Percentiles rank a stretch among this genome's conserved stretches.
These are phyloP conservation scores for Lactifluus rugatus DNA, from an alignment of 768 basidiomycete genomes.

Conservation along the genomic window DNA sequence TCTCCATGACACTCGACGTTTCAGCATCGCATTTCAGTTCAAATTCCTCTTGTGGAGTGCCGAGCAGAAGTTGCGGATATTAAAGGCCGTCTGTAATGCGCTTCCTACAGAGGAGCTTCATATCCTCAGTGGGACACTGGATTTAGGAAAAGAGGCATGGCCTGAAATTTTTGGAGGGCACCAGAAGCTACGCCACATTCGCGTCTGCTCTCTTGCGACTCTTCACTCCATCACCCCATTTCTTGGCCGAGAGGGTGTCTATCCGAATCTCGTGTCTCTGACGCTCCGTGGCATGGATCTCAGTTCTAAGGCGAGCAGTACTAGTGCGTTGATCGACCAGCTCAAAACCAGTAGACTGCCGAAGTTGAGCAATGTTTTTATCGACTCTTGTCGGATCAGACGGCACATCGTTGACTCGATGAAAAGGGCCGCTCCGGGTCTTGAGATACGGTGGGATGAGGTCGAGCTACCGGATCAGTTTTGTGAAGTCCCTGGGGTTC, in stretches of 20 bases:
- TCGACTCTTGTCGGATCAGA: constrained; percentile 1
- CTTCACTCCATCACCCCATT: constrained; percentile 3
- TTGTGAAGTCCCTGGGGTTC: not conserved
- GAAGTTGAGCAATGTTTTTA: not conserved
- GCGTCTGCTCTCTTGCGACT: constrained; percentile 4
- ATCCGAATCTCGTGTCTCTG: constrained; percentile 8
- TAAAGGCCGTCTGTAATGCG: constrained; percentile 4
- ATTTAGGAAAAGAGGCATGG: constrained; percentile 8
- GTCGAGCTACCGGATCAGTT: not conserved
- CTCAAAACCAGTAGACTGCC: constrained; percentile 3
- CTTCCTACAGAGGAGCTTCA: constrained; percentile 5
- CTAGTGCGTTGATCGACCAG: not conserved
- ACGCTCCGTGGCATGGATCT: not conserved
- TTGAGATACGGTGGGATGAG: constrained; percentile 11
- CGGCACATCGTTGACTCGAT: not conserved
- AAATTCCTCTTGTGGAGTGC: constrained; percentile 11
- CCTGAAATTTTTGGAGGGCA: constrained; percentile 2
- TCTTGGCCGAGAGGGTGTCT: not conserved
- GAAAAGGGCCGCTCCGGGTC: not conserved
- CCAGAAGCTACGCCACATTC: constrained; percentile 2
- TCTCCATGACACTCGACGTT: not conserved
- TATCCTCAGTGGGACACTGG: constrained; percentile 4
- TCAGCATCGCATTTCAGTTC: constrained; percentile 2
- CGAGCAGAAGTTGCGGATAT: constrained; percentile 13
- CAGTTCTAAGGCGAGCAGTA: not conserved